phyloP scores from a whole-genome alignment of 176 grass and related monocot species.

The Chloris gayana region DNA sequence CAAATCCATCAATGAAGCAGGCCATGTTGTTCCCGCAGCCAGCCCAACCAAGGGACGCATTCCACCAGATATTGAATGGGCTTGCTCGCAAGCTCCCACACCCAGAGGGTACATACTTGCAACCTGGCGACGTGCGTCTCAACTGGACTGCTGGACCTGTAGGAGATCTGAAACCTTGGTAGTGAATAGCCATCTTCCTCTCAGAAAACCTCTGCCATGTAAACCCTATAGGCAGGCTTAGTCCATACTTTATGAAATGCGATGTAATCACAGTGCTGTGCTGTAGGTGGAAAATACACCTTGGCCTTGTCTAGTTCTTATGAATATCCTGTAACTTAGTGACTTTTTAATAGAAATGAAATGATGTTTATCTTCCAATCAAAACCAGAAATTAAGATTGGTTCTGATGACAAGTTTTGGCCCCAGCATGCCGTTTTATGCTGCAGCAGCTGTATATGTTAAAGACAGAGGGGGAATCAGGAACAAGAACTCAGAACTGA shows the following conservation, averaged over 20 bases:
- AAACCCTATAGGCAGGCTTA: conserved; percentile 40
- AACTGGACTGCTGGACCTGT: conserved; percentile 94
- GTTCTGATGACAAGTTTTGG: neutral
- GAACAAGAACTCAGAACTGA: neutral
- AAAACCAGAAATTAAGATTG: conserved; percentile 7
- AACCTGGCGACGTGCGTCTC: conserved; percentile 52
- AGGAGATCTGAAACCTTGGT: conserved; percentile 92
- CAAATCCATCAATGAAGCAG: conserved; percentile 95
- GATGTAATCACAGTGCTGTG: conserved; percentile 37
- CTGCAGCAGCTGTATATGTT: neutral
- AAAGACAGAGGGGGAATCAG: neutral
- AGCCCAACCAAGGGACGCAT: conserved; percentile 76
- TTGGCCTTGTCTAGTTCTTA: conserved; percentile 36
- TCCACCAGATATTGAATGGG: conserved; percentile 96
- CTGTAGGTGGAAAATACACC: conserved; percentile 46
- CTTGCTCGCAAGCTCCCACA: conserved; percentile 93
- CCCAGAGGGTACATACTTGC: conserved; percentile 61
- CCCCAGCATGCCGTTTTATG: neutral
- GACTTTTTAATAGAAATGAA: conserved; percentile 33
- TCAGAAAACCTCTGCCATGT: neutral
- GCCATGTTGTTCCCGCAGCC: conserved; percentile 92
- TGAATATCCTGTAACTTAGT: conserved; percentile 35
- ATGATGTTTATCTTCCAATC: conserved; percentile 10
- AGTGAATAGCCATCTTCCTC: conserved; percentile 17
- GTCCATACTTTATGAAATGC: conserved; percentile 33